Base-by-base conservation (phyloP, 106 monocot genomes). In the Apostasia shenzhenica region DNA sequence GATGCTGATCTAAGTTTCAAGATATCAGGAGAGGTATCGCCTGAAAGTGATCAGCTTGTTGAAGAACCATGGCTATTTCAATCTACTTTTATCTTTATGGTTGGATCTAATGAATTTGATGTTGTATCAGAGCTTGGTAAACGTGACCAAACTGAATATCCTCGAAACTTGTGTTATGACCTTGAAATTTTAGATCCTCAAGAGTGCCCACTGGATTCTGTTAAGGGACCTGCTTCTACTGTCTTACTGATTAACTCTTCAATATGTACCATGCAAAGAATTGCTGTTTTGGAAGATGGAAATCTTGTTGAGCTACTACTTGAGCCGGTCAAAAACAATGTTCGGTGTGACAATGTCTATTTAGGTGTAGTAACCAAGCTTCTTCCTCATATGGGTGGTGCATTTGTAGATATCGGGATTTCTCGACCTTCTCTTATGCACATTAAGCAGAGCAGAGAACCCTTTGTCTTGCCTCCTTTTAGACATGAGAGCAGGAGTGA, bases 401-500 rank as follows among this genome's bases (percentile, higher is more conserved):
- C 95, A 72, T 92, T 95, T 84, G 92, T 92, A 42, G 89, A 95
- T 81, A 95, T 95, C 71, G 95, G 95, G 61, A 84, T 86, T 77
- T 78, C 88, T 60, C 81, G 88, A 41, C 79, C 83, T 40, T 89
- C 92, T 12, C 82, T 92, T 62, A 84, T 95, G 95, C 84, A 82
- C 42, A 89, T 95, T 63, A 86, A 79, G 67, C 75, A 59, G 6
- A 84, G 77, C 57, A 86, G 84, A 59, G 86, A 88, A 56, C 95
- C 95, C 49, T 92, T 95, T 85, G 84, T 82, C 14, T 95, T 82
- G 81, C 84, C 84, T 66, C 86, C 84, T 50, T 85, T 84, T 42
- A 57, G 72, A 59, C 45, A 72, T 44, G 45, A 61, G 40, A 51
- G 46, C 48, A 74, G 63, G 41, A 70, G 64, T 5, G 79, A 75